Base-by-base conservation (phyloP, 2,329 filamentous ascomycete genomes). In the Sarocladium strictum region DNA sequence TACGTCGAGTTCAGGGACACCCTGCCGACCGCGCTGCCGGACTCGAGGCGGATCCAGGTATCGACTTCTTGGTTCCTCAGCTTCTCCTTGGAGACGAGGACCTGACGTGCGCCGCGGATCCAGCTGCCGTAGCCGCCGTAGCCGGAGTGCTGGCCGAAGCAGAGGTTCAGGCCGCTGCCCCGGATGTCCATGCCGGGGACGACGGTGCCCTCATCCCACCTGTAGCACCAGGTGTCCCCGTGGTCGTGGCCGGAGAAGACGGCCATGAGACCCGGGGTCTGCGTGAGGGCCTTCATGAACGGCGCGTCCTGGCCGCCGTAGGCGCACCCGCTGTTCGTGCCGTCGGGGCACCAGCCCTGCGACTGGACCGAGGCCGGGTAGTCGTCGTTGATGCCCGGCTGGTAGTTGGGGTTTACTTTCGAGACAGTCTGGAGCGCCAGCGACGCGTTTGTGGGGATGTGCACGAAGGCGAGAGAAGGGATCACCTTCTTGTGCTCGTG, bases 101-200 rank as follows among this genome's bases (percentile, higher is more conserved):
- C 68, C 59, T 85, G 79, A 1, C 83, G 72, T 3, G 76, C 75
- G 1, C 85, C 86, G 0, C 85, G 77, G 10, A 78, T 76, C 80
- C 80, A 87, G 45, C 74, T 72, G 0, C 84, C 83, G 60, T 89
- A 89, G 0, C 86, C 86, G 0, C 85, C 86, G 54, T 89, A 89
- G 0, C 86, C 86, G 0, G 82, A 78, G 59, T 86, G 85, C 59
- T 86, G 80, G 4, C 83, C 83, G 61, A 85, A 87, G 60, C 77
- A 80, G 10, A 80, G 60, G 45, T 75, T 70, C n/a, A 74, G 61
- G 1, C 75, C 75, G 55, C 73, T 76, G 1, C 75, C 77, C 0
- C 60, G 54, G 5, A 72, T 60, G 0, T 61, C 59, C 63, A 71
- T 67, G 2, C 64, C 68, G 7, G 63, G 60, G 0, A 71, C 67